Conservation (phyloP, 1,139 yeast genomes). For the Zygosaccharomyces sapae region DNA sequence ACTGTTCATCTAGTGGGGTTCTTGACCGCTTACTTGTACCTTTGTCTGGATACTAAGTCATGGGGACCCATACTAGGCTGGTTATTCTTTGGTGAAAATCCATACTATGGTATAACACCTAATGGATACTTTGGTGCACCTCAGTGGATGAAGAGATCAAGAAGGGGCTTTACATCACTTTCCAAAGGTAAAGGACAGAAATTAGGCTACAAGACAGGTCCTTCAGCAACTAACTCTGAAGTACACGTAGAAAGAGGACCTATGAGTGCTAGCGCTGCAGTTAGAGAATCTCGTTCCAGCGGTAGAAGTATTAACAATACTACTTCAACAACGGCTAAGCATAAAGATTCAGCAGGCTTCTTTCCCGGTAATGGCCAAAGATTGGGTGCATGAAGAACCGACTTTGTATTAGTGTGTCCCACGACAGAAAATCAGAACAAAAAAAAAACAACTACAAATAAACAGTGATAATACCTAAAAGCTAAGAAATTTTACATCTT, state of each 20-base stretch:
- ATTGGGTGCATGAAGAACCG: constrained; percentile 8
- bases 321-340: not conserved
- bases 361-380: constrained; percentile 17
- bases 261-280: no score
- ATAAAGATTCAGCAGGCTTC: not conserved
- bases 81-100: constrained; percentile 16
- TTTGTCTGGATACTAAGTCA: constrained; percentile 34
- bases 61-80: constrained; percentile 36
- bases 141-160: constrained; percentile 18
- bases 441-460: no score
- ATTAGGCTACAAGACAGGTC: constrained; percentile 7
- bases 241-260: constrained; percentile 1
- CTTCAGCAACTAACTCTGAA: constrained; percentile 14
- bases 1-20: constrained; percentile 27
- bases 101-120: constrained; percentile 25
- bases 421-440: not conserved
- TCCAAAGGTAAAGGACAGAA: constrained; percentile 12
- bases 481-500: no score
- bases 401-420: not conserved
- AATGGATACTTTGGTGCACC: constrained; percentile 31
- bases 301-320: not conserved
- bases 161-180: constrained; percentile 3
- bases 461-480: no score
- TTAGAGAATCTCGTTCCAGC: not conserved
- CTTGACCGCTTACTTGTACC: constrained; percentile 29